Percentiles rank a stretch among this genome's conserved stretches.
Conservation (phyloP, 768 basidiomycete species). For the Rhizopogon vesiculosus region DNA sequence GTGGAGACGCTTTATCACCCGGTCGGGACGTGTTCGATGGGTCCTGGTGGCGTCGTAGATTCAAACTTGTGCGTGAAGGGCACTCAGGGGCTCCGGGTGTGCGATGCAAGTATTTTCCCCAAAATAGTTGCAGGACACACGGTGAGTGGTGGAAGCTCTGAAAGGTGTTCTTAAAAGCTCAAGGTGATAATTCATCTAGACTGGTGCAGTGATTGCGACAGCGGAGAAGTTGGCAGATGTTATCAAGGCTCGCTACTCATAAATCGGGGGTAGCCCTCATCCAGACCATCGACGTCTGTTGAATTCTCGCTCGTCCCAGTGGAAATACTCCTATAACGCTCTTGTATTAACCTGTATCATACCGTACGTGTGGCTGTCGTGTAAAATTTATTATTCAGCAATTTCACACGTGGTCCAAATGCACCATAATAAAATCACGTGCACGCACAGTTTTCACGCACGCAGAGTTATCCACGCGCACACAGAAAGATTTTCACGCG, state of each 20-base stretch:
- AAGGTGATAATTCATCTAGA: slow-evolving; percentile 6
- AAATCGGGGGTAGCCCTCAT: not conserved
- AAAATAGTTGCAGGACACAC: slow-evolving; percentile 33
- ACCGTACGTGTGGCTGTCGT: no score
- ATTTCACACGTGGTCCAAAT: no score
- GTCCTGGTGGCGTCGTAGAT: slow-evolving; percentile 31
- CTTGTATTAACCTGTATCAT: no score
- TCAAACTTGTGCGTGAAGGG: slow-evolving; percentile 34
- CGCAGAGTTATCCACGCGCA: no score
- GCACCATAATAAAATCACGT: no score
- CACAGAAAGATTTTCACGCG: no score
- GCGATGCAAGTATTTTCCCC: slow-evolving; percentile 37
- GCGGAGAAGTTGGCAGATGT: slow-evolving; percentile 32
- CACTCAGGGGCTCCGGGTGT: slow-evolving; percentile 30
- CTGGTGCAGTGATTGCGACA: slow-evolving; percentile 25
- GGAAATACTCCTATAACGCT: no score
- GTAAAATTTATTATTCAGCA: no score
- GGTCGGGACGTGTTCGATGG: slow-evolving; percentile 15
- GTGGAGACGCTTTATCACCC: slow-evolving; percentile 42
- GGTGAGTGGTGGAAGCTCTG: slow-evolving; percentile 16
- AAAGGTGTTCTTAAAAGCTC: not conserved
- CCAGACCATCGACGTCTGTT: no score
- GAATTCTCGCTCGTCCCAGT: no score
- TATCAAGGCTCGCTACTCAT: slow-evolving; percentile 23
- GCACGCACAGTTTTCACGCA: no score